Evolutionary conservation across 768 basidiomycete genomes (phyloP).

Genomic region (Mrakia blollopis): DNA sequence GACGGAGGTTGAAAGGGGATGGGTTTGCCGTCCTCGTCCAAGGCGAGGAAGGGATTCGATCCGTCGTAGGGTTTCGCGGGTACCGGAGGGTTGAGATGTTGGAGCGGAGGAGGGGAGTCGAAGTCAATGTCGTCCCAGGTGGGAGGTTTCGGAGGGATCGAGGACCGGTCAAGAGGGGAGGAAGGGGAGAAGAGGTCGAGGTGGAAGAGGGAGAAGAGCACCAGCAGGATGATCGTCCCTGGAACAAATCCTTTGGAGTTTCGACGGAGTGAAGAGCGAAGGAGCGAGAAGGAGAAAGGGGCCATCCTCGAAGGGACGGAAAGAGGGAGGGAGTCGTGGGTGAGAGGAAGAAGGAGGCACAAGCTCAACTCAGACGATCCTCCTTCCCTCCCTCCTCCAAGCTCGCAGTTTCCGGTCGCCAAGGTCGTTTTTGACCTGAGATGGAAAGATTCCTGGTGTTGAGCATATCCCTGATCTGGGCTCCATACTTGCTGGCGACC

Average conservation of each 20-base stretch:
- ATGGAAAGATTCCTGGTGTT: no score
- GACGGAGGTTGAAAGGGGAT: constrained; percentile 12
- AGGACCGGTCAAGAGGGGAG: neutral
- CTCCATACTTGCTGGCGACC: no score
- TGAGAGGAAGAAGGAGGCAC: no score
- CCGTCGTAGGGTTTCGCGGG: constrained; percentile 2
- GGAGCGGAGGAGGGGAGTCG: neutral
- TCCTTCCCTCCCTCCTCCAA: no score
- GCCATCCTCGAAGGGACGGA: neutral
- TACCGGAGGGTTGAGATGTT: neutral
- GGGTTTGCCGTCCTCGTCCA: neutral
- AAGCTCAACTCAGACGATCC: no score
- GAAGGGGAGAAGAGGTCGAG: neutral
- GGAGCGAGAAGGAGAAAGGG: neutral
- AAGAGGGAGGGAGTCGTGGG: neutral
- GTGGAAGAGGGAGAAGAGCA: constrained; percentile 9
- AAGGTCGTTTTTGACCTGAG: no score
- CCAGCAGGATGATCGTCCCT: constrained; percentile 11
- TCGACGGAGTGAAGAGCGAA: neutral
- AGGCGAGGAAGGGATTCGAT: neutral
- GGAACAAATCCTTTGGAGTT: neutral
- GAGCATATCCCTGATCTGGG: no score
- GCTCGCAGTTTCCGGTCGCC: no score
- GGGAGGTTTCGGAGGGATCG: neutral
- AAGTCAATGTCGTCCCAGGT: neutral